phyloP scores from a whole-genome alignment of 2,329 filamentous ascomycete genomes.

The Verticillium dahliae region DNA sequence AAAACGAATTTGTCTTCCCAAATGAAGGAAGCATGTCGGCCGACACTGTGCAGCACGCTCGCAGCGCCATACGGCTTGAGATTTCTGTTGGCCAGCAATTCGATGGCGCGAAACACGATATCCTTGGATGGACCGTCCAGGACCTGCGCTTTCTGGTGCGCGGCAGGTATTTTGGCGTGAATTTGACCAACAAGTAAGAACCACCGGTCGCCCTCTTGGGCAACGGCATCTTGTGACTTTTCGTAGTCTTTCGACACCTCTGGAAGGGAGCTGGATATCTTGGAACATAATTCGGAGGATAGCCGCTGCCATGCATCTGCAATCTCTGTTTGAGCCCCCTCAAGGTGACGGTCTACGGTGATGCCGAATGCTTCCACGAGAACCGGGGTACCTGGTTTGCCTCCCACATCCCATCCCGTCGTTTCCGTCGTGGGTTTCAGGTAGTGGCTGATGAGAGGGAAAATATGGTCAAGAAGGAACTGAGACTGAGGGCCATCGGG shows the following conservation, averaged over 20 bases:
- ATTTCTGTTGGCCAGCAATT: constrained; percentile 41
- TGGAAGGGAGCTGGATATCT: constrained; percentile 68
- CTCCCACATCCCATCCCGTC: constrained; percentile 18
- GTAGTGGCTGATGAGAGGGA: constrained; percentile 49
- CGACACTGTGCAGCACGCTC: constrained; percentile 28
- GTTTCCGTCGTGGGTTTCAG: constrained; percentile 37
- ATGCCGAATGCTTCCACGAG: constrained; percentile 42
- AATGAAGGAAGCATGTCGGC: constrained; percentile 26
- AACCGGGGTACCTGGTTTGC: constrained; percentile 24
- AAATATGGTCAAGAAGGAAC: constrained; percentile 43
- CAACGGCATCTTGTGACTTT: constrained; percentile 63
- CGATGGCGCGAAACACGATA: constrained; percentile 20
- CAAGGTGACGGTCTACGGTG: constrained; percentile 30
- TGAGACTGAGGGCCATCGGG: constrained; percentile 34
- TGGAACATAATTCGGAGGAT: constrained; percentile 54
- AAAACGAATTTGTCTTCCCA: constrained; percentile 25
- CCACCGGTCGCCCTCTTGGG: constrained; percentile 61
- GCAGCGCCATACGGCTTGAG: constrained; percentile 53
- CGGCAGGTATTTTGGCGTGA: constrained; percentile 21
- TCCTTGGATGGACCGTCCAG: constrained; percentile 20
- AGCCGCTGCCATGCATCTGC: constrained; percentile 55
- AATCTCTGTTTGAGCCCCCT: constrained; percentile 40
- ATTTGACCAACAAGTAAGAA: constrained; percentile 50
- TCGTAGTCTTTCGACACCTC: constrained; percentile 75
- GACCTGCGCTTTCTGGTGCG: constrained; percentile 20